A percentile compares a stretch with the other conserved stretches of the same genome.
These are phyloP conservation scores for Puccinia horiana DNA, from an alignment of 1,284 basidiomycete genomes.

Conservation along the genomic window DNA sequence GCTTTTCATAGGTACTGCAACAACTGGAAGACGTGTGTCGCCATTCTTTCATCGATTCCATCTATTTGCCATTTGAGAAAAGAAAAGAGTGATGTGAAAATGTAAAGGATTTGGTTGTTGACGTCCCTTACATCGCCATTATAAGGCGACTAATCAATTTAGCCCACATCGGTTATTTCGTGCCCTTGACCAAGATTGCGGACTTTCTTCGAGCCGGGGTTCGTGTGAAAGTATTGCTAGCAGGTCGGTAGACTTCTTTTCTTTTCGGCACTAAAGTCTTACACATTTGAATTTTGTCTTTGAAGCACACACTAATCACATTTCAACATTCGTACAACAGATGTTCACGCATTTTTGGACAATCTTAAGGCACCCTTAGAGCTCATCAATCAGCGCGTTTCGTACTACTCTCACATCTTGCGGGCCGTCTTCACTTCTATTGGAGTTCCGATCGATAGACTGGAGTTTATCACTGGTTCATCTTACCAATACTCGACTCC, in stretches of 20 bases:
- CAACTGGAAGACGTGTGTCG: slow-evolving; percentile 87
- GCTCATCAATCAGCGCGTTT: slow-evolving; percentile 81
- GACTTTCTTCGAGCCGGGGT: slow-evolving; percentile 93
- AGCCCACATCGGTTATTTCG: slow-evolving; percentile 98
- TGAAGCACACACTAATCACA: slow-evolving; percentile 3
- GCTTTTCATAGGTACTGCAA: slow-evolving; percentile 71
- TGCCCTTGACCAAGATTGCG: slow-evolving; percentile 90
- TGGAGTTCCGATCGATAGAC: slow-evolving; percentile 81
- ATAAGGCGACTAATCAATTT: neutral
- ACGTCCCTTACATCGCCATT: neutral
- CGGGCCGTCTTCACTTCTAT: slow-evolving; percentile 80
- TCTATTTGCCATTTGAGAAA: neutral
- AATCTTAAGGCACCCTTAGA: slow-evolving; percentile 97
- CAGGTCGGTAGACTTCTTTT: slow-evolving; percentile 64
- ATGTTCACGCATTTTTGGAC: slow-evolving; percentile 96
- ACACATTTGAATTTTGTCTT: slow-evolving; percentile 9
- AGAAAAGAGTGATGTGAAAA: slow-evolving; percentile 7
- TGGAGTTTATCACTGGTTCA: slow-evolving; percentile 84
- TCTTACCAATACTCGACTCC: slow-evolving; percentile 87
- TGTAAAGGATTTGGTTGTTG: neutral
- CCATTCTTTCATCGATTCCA: slow-evolving; percentile 12
- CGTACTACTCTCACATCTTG: slow-evolving; percentile 85
- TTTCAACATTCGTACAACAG: slow-evolving; percentile 60
- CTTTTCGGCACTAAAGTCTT: neutral
- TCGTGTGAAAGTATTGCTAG: slow-evolving; percentile 84